These are phyloP conservation scores for Calocera cornea DNA, from an alignment of 768 basidiomycete genomes.

Conservation along the genomic window DNA sequence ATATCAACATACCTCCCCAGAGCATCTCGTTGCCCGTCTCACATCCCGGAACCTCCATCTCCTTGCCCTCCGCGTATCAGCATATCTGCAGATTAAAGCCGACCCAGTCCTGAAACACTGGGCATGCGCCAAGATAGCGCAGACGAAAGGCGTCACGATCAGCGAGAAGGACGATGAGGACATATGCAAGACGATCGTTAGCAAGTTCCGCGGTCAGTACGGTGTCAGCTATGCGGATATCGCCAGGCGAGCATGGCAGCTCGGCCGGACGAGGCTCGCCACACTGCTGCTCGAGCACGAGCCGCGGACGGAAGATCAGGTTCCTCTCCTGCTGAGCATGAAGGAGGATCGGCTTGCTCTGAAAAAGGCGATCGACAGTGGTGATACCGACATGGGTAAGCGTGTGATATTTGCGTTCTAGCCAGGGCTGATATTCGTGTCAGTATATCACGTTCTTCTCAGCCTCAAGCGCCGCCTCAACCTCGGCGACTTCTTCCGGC, in stretches of 20 bases:
- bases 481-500: slow-evolving; percentile 83
- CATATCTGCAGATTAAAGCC: slow-evolving; percentile 67
- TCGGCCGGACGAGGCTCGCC: slow-evolving; percentile 63
- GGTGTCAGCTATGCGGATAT: slow-evolving; percentile 86
- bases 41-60: slow-evolving; percentile 81
- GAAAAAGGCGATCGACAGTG: slow-evolving; percentile 81
- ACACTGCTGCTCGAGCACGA: slow-evolving; percentile 91
- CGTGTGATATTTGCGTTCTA: not conserved
- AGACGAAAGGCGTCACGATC: slow-evolving; percentile 36
- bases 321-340: slow-evolving; percentile 85
- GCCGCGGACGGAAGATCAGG: slow-evolving; percentile 75
- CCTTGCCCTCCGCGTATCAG: slow-evolving; percentile 79
- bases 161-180: slow-evolving; percentile 53
- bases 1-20: slow-evolving; percentile 67
- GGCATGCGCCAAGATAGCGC: slow-evolving; percentile 84
- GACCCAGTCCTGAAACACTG: slow-evolving; percentile 86
- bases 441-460: slow-evolving; percentile 88
- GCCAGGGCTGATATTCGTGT: not conserved
- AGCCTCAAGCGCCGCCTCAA: slow-evolving; percentile 71
- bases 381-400: slow-evolving; percentile 86
- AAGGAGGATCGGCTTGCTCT: slow-evolving; percentile 84
- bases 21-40: slow-evolving; percentile 67
- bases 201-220: slow-evolving; percentile 55
- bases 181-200: slow-evolving; percentile 69
- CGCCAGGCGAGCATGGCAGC: slow-evolving; percentile 84